A percentile compares a stretch with the other conserved stretches of the same genome.
phyloP scores from a whole-genome alignment of 2,329 filamentous ascomycete genomes.

The Paraphoma chrysanthemicola region DNA sequence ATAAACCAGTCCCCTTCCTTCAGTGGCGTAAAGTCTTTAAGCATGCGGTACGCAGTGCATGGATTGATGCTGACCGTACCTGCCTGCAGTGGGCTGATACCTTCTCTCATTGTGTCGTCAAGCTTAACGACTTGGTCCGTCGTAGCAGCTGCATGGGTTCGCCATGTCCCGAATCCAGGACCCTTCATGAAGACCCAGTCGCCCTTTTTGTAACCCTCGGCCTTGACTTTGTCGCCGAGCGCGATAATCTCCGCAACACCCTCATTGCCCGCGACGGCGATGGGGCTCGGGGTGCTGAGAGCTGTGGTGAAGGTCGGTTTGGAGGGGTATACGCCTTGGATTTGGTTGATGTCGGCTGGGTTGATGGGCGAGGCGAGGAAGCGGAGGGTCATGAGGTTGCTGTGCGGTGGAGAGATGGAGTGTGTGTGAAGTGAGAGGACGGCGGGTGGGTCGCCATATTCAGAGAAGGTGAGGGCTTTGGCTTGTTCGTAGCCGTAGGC shows the following conservation, averaged over 20 bases:
- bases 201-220: slow-evolving; percentile 67
- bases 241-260: slow-evolving; percentile 89
- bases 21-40: slow-evolving; percentile 76
- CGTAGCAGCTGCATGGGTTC: slow-evolving; percentile 80
- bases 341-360: slow-evolving; percentile 96
- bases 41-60: slow-evolving; percentile 91
- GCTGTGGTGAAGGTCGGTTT: slow-evolving; percentile 78
- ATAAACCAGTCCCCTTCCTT: slow-evolving; percentile 89
- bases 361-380: slow-evolving; percentile 93
- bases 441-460: slow-evolving; percentile 76
- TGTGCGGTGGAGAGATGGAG: slow-evolving; percentile 78
- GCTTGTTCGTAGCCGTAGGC: slow-evolving; percentile 84
- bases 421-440: slow-evolving; percentile 75
- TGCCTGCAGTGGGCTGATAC: slow-evolving; percentile 76
- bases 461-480: slow-evolving; percentile 78
- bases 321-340: slow-evolving; percentile 93
- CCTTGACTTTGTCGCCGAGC: slow-evolving; percentile 66
- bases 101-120: slow-evolving; percentile 71
- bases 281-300: slow-evolving; percentile 78
- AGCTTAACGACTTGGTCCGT: slow-evolving; percentile 71
- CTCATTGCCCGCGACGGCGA: slow-evolving; percentile 87
- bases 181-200: slow-evolving; percentile 93
- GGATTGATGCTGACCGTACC: slow-evolving; percentile 93
- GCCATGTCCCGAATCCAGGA: slow-evolving; percentile 90
- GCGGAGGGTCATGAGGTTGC: slow-evolving; percentile 76